Evolutionary conservation across 371 early-diverging fungal species (phyloP).

Genomic region (Mortierella sp.): DNA sequence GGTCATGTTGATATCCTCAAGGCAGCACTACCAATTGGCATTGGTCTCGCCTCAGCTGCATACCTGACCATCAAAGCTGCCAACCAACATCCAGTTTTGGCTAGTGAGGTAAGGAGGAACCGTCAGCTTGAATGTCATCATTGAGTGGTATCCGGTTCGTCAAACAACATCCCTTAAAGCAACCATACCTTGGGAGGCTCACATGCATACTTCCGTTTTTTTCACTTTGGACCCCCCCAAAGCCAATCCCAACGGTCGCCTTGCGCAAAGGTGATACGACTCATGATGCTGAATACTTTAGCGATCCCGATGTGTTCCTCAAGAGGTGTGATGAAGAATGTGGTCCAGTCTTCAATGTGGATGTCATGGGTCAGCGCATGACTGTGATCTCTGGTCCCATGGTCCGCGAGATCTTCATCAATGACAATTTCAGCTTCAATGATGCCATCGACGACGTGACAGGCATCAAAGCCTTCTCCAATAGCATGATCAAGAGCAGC

Average conservation of each 20-base stretch:
- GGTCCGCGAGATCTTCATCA: constrained; percentile 36
- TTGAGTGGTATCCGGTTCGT: too few species aligned
- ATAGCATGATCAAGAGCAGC: constrained; percentile 24
- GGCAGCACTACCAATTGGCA: constrained; percentile 28
- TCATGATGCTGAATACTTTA: constrained; percentile 22
- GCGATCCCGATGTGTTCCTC: constrained; percentile 23
- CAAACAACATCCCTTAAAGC: too few species aligned
- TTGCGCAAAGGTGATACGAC: constrained; percentile 28
- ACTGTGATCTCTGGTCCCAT: constrained; percentile 23
- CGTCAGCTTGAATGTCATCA: neutral
- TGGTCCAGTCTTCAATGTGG: constrained; percentile 26
- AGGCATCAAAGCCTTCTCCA: constrained; percentile 11
- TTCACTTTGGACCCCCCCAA: too few species aligned
- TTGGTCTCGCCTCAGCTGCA: constrained; percentile 41
- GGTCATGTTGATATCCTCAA: constrained; percentile 24
- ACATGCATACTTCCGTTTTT: too few species aligned
- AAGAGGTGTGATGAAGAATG: constrained; percentile 13
- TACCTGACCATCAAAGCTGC: constrained; percentile 21
- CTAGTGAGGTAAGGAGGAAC: constrained; percentile 19
- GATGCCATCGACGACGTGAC: constrained; percentile 29
- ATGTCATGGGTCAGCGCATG: constrained; percentile 4
- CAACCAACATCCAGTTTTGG: neutral
- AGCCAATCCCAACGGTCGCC: constrained; percentile 35
- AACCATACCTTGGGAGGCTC: too few species aligned
- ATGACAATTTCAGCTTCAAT: constrained; percentile 10